A percentile compares a stretch with the other conserved stretches of the same genome.
These are phyloP conservation scores for Gomphus sp. DNA, from an alignment of 1,284 basidiomycete species.

Conservation along the genomic window DNA sequence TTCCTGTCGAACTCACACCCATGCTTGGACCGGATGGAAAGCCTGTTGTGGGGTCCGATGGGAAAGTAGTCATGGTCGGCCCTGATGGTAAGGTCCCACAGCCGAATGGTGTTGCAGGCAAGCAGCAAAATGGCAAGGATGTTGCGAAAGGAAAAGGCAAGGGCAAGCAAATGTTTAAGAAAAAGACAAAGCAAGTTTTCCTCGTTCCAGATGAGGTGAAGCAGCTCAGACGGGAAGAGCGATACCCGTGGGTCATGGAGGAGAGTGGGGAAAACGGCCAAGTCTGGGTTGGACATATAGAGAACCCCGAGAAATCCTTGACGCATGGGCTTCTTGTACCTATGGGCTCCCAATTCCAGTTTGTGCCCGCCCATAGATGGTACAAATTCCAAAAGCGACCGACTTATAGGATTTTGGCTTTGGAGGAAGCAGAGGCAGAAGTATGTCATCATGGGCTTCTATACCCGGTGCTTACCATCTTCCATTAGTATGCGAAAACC, in stretches of 20 bases:
- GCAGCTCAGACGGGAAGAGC: conserved; percentile 70
- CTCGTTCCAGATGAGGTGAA: conserved; percentile 58
- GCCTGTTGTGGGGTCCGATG: conserved; percentile 65
- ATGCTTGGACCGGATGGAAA: conserved; percentile 74
- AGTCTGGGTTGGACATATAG: conserved; percentile 72
- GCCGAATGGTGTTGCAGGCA: conserved; percentile 15
- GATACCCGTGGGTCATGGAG: conserved; percentile 86
- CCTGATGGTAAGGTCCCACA: conserved; percentile 41
- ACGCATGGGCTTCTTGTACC: conserved; percentile 19
- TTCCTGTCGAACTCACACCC: conserved; percentile 40
- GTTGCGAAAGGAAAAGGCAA: conserved; percentile 33
- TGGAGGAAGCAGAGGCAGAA: conserved; percentile 66
- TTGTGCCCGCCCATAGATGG: conserved; percentile 79
- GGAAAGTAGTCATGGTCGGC: conserved; percentile 72
- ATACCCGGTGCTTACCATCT: conserved; percentile 4
- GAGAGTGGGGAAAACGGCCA: conserved; percentile 37
- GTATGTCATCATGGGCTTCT: conserved; percentile 36
- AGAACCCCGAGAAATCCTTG: conserved; percentile 55
- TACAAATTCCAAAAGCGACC: conserved; percentile 85
- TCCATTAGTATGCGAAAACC: conserved; percentile 23
- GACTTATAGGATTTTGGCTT: conserved; percentile 56
- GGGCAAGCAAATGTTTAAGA: conserved; percentile 67
- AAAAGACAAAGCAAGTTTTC: conserved; percentile 80
- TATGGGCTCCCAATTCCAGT: conserved; percentile 51
- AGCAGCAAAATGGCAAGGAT: conserved; percentile 32